phyloP scores from a whole-genome alignment of 139 green algal genomes.

The Spirogloea muscicola region DNA sequence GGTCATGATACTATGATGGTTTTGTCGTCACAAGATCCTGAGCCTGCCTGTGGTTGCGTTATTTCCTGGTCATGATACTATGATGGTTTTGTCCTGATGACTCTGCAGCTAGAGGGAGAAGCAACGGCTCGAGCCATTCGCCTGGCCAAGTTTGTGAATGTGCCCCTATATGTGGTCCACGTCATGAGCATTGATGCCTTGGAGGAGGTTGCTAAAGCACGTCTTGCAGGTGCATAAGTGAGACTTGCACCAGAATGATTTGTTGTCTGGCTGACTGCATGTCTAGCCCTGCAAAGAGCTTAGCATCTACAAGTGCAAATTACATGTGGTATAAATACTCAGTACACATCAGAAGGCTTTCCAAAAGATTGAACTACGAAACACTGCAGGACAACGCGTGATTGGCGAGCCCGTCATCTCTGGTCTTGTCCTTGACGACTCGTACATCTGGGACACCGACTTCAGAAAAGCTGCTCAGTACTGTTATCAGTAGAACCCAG shows the following conservation, averaged over 20 bases:
- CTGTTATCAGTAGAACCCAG: not conserved
- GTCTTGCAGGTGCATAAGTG: constrained; percentile 10
- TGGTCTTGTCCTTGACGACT: constrained; percentile 74
- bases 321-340: too few species aligned
- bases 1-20: too few species aligned
- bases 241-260: not conserved
- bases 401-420: constrained; percentile 77
- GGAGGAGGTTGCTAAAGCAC: constrained; percentile 66
- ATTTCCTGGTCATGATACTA: too few species aligned
- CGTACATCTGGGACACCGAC: constrained; percentile 67
- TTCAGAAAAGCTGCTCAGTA: constrained; percentile 62
- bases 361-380: too few species aligned
- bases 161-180: constrained; percentile 95
- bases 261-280: not conserved
- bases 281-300: not conserved
- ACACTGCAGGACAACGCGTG: constrained; percentile 63
- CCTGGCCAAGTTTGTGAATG: constrained; percentile 71
- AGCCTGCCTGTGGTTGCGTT: too few species aligned
- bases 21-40: too few species aligned
- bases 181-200: constrained; percentile 86
- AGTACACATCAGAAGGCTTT: too few species aligned
- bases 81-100: too few species aligned
- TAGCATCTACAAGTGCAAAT: too few species aligned
- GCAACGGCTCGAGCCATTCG: constrained; percentile 79
- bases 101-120: constrained; percentile 81